phyloP scores from a whole-genome alignment of 371 early-diverging fungal species.

The Gilbertella persicaria region DNA sequence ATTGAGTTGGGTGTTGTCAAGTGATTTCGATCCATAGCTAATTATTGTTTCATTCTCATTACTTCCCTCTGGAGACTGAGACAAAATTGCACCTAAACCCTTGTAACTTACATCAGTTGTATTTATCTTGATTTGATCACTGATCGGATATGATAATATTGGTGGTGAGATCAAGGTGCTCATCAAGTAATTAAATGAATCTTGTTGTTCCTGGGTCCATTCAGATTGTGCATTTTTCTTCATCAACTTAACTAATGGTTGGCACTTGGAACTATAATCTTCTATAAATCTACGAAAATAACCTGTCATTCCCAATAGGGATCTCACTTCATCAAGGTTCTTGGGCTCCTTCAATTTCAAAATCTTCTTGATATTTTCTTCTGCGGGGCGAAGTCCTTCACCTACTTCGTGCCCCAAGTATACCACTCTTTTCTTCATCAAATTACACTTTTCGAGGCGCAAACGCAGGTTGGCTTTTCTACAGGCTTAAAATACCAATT shows the following conservation, averaged over 20 bases:
- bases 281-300: conserved; percentile 40
- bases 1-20: conserved; percentile 8
- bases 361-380: conserved; percentile 10
- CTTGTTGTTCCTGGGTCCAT: conserved; percentile 23
- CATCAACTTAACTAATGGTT: conserved; percentile 15
- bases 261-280: conserved; percentile 10
- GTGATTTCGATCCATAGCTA: conserved; percentile 18
- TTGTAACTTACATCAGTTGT: conserved; percentile 33
- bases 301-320: conserved; percentile 31
- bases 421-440: conserved; percentile 20
- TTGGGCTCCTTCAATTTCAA: conserved; percentile 8
- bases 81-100: conserved; percentile 40
- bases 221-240: conserved; percentile 8
- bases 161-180: conserved; percentile 16
- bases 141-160: conserved; percentile 28
- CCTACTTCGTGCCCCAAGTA: conserved; percentile 39
- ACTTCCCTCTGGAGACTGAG: conserved; percentile 28
- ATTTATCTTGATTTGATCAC: conserved; percentile 24
- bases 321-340: conserved; percentile 19
- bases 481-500: conserved; percentile 24
- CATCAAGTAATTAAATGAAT: conserved; percentile 25
- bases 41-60: conserved; percentile 19
- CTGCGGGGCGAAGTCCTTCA: conserved; percentile 22
- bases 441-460: conserved; percentile 41
- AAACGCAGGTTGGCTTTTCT: conserved; percentile 45